These are phyloP conservation scores for Arthroderma uncinatum DNA, from an alignment of 2,329 filamentous ascomycete species.

Conservation along the genomic window DNA sequence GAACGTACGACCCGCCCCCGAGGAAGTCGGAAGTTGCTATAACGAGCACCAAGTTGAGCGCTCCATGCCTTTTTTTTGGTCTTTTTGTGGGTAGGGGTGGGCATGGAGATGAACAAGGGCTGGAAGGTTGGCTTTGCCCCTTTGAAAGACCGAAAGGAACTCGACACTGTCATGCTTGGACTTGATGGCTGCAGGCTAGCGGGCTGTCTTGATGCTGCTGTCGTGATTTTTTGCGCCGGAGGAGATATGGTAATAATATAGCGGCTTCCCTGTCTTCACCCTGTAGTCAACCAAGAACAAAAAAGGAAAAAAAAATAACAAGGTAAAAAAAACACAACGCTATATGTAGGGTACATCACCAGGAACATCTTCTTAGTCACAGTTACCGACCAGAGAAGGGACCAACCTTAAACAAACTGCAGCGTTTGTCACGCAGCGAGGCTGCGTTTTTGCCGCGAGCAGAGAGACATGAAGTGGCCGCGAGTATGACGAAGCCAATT, in stretches of 20 bases:
- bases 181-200: not conserved
- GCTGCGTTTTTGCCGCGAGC: not conserved
- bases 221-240: not conserved
- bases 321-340: not conserved
- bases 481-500: not conserved
- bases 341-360: not conserved
- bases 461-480: conserved; percentile 4
- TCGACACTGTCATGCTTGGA: not conserved
- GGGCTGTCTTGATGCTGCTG: not conserved
- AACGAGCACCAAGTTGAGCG: conserved; percentile 2
- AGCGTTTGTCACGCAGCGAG: not conserved
- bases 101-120: conserved; percentile 4
- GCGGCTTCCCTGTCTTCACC: conserved; percentile 6
- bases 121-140: not conserved
- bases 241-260: not conserved
- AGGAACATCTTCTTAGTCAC: not conserved
- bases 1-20: not conserved
- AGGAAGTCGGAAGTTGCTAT: conserved; percentile 1
- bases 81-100: not conserved
- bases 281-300: conserved; percentile 3
- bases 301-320: not conserved
- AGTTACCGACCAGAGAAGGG: not conserved
- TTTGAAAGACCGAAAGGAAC: conserved; percentile 1
- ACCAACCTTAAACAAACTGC: not conserved
- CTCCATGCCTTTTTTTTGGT: not conserved